These are phyloP conservation scores for Suillus occidentalis DNA, from an alignment of 768 basidiomycete species.

Conservation along the genomic window DNA sequence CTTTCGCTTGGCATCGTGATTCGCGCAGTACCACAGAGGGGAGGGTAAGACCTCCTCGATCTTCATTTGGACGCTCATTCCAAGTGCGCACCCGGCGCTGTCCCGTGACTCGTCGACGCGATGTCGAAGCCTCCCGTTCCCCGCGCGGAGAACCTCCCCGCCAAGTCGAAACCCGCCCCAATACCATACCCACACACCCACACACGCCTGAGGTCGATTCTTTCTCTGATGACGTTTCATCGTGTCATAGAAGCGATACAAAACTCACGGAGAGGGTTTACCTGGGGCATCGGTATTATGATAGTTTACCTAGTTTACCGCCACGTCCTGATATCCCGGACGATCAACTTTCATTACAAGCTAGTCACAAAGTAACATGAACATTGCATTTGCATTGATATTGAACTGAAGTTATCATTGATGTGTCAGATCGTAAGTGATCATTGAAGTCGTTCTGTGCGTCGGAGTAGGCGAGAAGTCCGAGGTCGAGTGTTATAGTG, in stretches of 20 bases:
- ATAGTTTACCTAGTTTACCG: slow-evolving; percentile 3
- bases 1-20: slow-evolving; percentile 41
- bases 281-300: slow-evolving; percentile 12
- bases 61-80: slow-evolving; percentile 4
- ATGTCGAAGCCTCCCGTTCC: background rate
- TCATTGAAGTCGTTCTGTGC: no score
- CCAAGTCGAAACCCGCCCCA: slow-evolving; percentile 8
- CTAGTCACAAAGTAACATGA: slow-evolving; percentile 9
- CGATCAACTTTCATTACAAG: slow-evolving; percentile 9
- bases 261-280: background rate
- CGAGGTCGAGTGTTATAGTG: no score
- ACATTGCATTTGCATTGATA: background rate
- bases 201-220: background rate
- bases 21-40: slow-evolving; percentile 15
- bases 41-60: slow-evolving; percentile 4
- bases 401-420: background rate
- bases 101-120: background rate
- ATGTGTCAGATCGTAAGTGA: background rate
- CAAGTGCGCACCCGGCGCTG: slow-evolving; percentile 7
- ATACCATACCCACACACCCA: background rate
- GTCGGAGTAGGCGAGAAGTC: no score
- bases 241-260: slow-evolving; percentile 1
- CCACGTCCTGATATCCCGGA: slow-evolving; percentile 9
- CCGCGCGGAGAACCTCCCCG: background rate
- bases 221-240: background rate